phyloP scores from a whole-genome alignment of 1,284 basidiomycete genomes.

The Chiua sp. region DNA sequence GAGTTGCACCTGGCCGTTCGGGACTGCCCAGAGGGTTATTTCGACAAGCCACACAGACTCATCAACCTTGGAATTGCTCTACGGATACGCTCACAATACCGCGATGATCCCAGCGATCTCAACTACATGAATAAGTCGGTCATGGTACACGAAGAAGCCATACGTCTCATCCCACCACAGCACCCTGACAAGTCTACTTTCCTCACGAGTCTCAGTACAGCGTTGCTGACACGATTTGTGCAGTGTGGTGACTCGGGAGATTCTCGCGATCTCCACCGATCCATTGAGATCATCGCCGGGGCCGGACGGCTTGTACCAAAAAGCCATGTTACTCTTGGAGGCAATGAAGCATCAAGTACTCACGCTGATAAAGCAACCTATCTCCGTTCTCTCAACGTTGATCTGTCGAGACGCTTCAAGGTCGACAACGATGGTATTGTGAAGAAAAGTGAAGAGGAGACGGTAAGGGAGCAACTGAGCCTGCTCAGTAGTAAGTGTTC shows the following conservation, averaged over 20 bases:
- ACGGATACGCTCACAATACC: conserved; percentile 2
- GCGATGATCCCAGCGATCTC: not conserved
- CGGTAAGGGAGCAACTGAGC: too few species aligned
- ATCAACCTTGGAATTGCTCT: conserved; percentile 9
- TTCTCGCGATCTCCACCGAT: not conserved
- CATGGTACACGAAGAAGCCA: not conserved
- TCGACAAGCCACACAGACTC: conserved; percentile 6
- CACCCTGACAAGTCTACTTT: not conserved
- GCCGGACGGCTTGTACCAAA: not conserved
- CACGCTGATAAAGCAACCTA: not conserved
- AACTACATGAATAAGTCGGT: conserved; percentile 7
- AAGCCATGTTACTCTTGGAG: not conserved
- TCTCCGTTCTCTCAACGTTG: not conserved
- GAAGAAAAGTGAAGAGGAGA: too few species aligned
- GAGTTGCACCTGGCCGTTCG: not conserved
- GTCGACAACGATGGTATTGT: too few species aligned
- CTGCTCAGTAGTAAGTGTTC: too few species aligned
- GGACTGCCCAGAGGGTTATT: not conserved
- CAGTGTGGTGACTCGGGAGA: not conserved
- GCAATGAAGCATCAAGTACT: too few species aligned
- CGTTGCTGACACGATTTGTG: not conserved
- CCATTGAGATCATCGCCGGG: not conserved
- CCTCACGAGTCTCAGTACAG: not conserved
- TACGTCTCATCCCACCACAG: not conserved
- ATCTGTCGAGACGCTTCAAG: not conserved